Evolutionary conservation across 2,329 filamentous ascomycete genomes (phyloP), one percentile per base, ranked within the genome.

Genomic region (Cladophialophora yegresii): DNA sequence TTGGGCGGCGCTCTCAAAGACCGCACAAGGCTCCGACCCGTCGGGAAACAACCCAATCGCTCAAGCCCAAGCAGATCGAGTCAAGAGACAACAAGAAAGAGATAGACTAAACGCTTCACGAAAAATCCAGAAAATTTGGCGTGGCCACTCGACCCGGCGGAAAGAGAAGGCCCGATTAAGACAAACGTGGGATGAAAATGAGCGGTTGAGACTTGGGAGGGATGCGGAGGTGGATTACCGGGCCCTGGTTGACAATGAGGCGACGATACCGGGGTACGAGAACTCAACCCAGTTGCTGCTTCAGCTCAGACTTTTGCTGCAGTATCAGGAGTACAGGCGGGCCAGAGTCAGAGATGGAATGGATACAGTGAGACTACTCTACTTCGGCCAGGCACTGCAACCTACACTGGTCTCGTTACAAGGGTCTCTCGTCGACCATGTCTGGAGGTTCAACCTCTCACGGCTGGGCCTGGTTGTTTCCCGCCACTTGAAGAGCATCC

Each of bases 41-140:
- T n/a, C 86, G 1, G 49, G 55, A 10, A 88, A 91, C 72, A 88
- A 89, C 72, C 89, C 93, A 1, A 84, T 98, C 30, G 90, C 89
- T 51, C 87, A 91, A 71, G 93, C 93, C 30, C 92, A 97, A 73
- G 91, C 92, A 71, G 92, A 97, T 71, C 88, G 95, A 32, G 82
- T 88, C 68, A 85, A 88, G 71, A 85, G 95, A 70, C 91, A 96
- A 72, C 86, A 87, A 57, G 92, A 98, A 73, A 85, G 93, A 71
- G 88, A 91, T 55, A 87, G 87, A 64, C 78, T 93, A 56, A 89
- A 88, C 72, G 91, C 93, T 4, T 86, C 87, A 13, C 88, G 85
- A 70, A 83, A 80, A 56, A 86, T 98, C 69, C 95, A 98, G 76
- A 85, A 86, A 69, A 81, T 84, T 76, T 98, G 93, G 93, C 85